Evolutionary conservation across 163 green algal genomes (phyloP).

Genomic region (Chlorella variabilis): DNA sequence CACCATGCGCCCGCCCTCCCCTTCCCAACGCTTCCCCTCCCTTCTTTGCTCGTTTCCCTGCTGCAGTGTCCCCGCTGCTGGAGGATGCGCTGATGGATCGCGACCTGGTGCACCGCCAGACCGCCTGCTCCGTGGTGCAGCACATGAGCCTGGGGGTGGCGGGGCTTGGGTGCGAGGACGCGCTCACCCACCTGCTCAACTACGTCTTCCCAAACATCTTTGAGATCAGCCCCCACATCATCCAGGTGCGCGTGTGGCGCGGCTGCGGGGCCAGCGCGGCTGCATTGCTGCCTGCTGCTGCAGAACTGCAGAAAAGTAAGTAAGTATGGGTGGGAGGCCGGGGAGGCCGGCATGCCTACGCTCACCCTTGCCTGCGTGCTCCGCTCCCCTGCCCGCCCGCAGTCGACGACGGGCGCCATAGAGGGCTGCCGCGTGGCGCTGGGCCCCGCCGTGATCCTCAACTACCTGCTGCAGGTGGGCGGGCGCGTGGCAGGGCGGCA

Average conservation of each 20-base stretch:
- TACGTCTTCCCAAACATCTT: conserved; percentile 99
- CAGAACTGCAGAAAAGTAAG: no score
- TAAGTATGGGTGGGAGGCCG: no score
- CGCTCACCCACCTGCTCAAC: conserved; percentile 97
- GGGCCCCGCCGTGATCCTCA: conserved; percentile 86
- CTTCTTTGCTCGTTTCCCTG: no score
- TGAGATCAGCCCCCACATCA: conserved; percentile 94
- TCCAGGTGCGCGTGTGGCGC: conserved; percentile 47
- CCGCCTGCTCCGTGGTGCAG: conserved; percentile 88
- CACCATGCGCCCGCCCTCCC: no score
- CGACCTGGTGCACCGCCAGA: conserved; percentile 95
- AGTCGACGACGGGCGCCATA: conserved; percentile 91
- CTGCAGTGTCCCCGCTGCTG: conserved; percentile 94
- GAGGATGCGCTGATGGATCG: conserved; percentile 97
- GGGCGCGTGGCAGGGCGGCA: not conserved
- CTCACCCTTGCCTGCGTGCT: no score
- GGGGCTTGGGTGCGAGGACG: conserved; percentile 97
- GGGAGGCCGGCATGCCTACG: no score
- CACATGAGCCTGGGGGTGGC: conserved; percentile 93
- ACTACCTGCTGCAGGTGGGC: conserved; percentile 88
- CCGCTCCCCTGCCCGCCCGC: conserved; percentile 16
- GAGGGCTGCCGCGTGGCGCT: conserved; percentile 91
- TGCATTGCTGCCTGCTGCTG: no score
- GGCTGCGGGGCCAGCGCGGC: no score
- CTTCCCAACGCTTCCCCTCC: conserved; percentile 60